These are phyloP conservation scores for Rhododendron ovatum DNA, from an alignment of 148 eudicot species.

Conservation along the genomic window DNA sequence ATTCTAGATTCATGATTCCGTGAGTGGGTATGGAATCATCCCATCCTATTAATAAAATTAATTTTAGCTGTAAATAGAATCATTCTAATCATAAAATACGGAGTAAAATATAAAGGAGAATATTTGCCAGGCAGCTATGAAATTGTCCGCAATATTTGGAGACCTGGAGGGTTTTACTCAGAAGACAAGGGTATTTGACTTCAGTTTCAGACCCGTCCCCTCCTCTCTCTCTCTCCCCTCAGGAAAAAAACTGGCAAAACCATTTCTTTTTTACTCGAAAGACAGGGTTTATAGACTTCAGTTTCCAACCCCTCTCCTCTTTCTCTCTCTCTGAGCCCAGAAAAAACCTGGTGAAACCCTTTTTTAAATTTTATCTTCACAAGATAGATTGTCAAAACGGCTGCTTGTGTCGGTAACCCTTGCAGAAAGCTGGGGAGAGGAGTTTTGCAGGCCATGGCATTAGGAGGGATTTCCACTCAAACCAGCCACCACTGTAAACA, in stretches of 20 bases:
- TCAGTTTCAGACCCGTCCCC: background rate
- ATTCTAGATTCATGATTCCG: background rate
- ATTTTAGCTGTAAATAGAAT: background rate
- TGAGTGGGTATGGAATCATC: background rate
- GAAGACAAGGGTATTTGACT: background rate
- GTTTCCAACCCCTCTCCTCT: background rate
- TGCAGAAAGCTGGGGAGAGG: constrained; percentile 38
- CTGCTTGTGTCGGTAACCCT: constrained; percentile 28
- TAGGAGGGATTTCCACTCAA: constrained; percentile 48
- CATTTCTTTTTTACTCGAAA: background rate
- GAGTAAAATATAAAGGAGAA: background rate
- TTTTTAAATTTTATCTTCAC: background rate
- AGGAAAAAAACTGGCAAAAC: background rate
- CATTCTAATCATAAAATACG: too few relatives aligned
- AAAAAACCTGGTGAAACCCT: constrained; percentile 3
- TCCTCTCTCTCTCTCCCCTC: background rate
- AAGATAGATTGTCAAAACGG: constrained; percentile 44
- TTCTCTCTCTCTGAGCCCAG: background rate
- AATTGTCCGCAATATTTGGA: too few relatives aligned
- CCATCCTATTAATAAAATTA: background rate
- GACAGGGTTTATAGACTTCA: background rate
- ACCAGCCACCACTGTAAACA: constrained; percentile 35
- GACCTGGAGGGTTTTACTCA: background rate
- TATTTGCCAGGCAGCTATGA: background rate
- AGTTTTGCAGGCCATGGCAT: constrained; percentile 27